Base-by-base conservation (phyloP, 164 flowering plant species). In the Tinospora cordifolia region DNA sequence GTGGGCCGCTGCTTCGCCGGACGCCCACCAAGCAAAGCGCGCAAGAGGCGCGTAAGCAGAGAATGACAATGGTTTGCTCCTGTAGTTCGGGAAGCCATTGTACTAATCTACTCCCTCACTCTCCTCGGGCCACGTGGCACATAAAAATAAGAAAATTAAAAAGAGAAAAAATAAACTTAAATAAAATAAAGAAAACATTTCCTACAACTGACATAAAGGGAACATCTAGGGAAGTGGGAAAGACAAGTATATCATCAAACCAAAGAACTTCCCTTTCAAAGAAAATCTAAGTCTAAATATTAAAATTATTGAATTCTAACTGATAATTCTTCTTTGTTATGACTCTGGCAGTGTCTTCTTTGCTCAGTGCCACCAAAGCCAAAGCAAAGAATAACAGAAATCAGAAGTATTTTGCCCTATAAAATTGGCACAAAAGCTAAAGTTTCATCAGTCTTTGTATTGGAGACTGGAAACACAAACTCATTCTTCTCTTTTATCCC, bases 171-270 rank as follows among this genome's bases (percentile, higher is more conserved):
- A 17, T 0, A 25, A 25, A 39, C 36, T 6, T 19, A n/a, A 30
- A 19, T 5, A 19, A 14, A n/a, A 58, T 30, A 44, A 70, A 67
- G 69, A 64, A 34, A 24, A 41, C 44, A 66, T 57, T 66, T 30
- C 36, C 36, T 30, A 72, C 73, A 75, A 58, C n/a, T 73, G 86
- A 83, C 86, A 84, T 58, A 83, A 83, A 76, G 69, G 72, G 97
- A 87, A 88, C 87, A 85, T 88, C 88, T 91, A 71, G 95, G 93
- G 86, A 85, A 87, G 83, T 75, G 97, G 78, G 90, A 90, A 89
- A 92, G 89, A 73, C 79, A 71, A 70, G 25, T 19, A 65, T 65
- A 65, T 65, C 82, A 65, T 65, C 81, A 81, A 82, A 81, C 80
- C 78, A 80, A 80, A 75, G 84, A 83, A 85, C 78, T 81, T 86